phyloP scores from a whole-genome alignment of 2,329 filamentous ascomycete genomes.

The Clarireedia sp. region DNA sequence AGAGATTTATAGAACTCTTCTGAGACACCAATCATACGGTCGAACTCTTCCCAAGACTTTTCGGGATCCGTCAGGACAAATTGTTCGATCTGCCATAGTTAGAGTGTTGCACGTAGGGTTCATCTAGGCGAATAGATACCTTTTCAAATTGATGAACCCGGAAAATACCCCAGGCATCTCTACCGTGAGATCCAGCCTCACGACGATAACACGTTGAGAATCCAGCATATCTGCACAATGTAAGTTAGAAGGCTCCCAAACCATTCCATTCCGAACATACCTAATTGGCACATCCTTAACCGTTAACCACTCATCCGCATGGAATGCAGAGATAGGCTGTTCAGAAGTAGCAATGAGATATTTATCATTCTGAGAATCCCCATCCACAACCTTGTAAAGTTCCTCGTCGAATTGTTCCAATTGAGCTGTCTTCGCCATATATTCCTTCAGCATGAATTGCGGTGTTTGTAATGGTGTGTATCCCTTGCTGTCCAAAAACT shows the following conservation, averaged over 20 bases:
- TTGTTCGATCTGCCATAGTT: slow-evolving; percentile 56
- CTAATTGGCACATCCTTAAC: slow-evolving; percentile 82
- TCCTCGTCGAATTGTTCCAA: slow-evolving; percentile 97
- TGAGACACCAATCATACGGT: slow-evolving; percentile 82
- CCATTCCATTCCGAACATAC: slow-evolving; percentile 32
- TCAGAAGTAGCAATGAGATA: slow-evolving; percentile 74
- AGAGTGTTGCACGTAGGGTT: slow-evolving; percentile 15
- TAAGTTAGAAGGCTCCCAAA: slow-evolving; percentile 5
- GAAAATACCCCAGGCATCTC: slow-evolving; percentile 97
- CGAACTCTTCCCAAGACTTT: slow-evolving; percentile 87
- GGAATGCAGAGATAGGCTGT: slow-evolving; percentile 87
- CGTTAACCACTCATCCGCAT: slow-evolving; percentile 88
- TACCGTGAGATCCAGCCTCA: slow-evolving; percentile 84
- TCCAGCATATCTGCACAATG: slow-evolving; percentile 55
- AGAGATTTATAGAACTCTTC: slow-evolving; percentile 95
- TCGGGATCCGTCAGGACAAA: slow-evolving; percentile 78
- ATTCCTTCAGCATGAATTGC: slow-evolving; percentile 89
- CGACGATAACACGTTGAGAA: slow-evolving; percentile 95
- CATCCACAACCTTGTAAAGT: slow-evolving; percentile 90
- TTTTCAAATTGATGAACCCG: slow-evolving; percentile 98
- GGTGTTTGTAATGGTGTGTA: slow-evolving; percentile 81
- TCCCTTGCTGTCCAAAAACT: slow-evolving; percentile 75
- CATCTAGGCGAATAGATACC: slow-evolving; percentile 36
- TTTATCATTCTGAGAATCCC: slow-evolving; percentile 83
- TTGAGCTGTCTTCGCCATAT: slow-evolving; percentile 98